Evolutionary conservation across 192 early-diverging fungal species (phyloP).

Genomic region (Radiomyces spectabilis): DNA sequence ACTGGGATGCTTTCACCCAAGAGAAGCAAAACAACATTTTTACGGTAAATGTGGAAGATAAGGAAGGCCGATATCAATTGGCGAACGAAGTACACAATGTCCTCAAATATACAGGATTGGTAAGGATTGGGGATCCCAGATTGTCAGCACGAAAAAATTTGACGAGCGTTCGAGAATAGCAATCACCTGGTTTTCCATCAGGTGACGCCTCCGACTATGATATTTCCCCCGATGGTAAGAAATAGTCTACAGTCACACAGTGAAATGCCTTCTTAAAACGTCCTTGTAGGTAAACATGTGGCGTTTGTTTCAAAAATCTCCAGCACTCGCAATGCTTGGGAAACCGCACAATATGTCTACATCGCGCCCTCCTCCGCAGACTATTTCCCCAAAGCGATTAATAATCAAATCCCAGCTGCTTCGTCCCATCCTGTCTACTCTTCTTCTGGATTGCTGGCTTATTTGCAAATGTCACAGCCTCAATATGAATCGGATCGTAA

Average conservation of each 20-base stretch:
- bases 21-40: constrained; percentile 60
- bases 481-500: constrained; percentile 77
- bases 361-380: constrained; percentile 45
- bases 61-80: constrained; percentile 32
- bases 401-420: constrained; percentile 45
- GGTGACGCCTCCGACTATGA: constrained; percentile 56
- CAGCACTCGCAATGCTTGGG: constrained; percentile 60
- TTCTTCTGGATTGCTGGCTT: constrained; percentile 61
- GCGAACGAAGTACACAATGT: constrained; percentile 45
- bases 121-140: too few relatives aligned
- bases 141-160: too few relatives aligned
- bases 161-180: background rate
- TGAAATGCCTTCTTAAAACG: background rate
- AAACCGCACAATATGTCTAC: constrained; percentile 68
- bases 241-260: too few relatives aligned
- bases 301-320: constrained; percentile 70
- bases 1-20: constrained; percentile 67
- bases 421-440: constrained; percentile 55
- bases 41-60: constrained; percentile 30
- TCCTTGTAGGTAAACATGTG: constrained; percentile 25
- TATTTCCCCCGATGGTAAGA: constrained; percentile 54
- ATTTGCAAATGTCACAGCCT: constrained; percentile 64
- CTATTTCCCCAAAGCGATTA: constrained; percentile 34
- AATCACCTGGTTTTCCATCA: constrained; percentile 41
- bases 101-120: constrained; percentile 37